phyloP scores from a whole-genome alignment of 179 eudicot genomes.

The Heliamphora pulchella region DNA sequence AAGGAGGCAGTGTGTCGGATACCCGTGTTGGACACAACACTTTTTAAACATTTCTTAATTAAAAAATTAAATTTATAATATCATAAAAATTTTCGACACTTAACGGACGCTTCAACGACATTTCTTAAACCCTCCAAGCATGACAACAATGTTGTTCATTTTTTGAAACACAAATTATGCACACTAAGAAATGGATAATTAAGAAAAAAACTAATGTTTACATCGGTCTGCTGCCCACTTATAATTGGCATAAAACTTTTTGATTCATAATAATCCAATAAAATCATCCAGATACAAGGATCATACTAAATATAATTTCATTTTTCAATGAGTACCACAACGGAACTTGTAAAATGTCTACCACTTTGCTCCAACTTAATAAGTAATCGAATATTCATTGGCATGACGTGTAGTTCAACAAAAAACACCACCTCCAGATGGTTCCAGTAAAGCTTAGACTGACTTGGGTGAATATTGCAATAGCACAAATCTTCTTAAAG shows the following conservation, averaged over 20 bases:
- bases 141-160: too few species aligned
- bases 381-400: neutral
- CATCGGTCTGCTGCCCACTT: neutral
- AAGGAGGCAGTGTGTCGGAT: neutral
- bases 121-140: too few species aligned
- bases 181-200: neutral
- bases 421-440: too few species aligned
- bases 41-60: neutral
- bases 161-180: neutral
- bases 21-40: neutral
- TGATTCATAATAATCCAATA: neutral
- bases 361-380: neutral
- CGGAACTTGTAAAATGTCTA: slow-evolving; percentile 5
- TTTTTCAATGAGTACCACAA: neutral
- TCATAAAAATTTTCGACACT: too few species aligned
- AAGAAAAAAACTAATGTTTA: neutral
- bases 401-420: neutral
- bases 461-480: neutral
- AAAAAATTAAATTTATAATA: too few species aligned
- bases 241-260: neutral
- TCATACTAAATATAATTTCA: neutral
- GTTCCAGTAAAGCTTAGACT: neutral
- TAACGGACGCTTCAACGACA: too few species aligned
- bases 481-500: neutral
- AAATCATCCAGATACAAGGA: neutral